Percentiles rank a stretch among this genome's conserved stretches.
phyloP scores from a whole-genome alignment of 805 yeast genomes.

The Kodamaea leandrae region DNA sequence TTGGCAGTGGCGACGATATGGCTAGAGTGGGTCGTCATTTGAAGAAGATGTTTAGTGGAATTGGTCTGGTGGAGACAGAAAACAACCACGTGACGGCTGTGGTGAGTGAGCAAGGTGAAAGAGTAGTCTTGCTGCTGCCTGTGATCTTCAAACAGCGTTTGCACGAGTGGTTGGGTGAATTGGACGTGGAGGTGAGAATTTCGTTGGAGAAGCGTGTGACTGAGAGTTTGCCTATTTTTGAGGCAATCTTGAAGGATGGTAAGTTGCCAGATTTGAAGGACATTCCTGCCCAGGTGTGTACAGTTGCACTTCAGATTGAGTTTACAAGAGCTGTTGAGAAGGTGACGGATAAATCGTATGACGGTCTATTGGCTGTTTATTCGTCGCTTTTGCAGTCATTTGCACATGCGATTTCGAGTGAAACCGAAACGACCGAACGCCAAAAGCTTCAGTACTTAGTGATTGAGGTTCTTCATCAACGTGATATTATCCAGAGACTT shows the following conservation, averaged over 20 bases:
- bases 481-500: constrained; percentile 28
- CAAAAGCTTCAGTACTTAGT: constrained; percentile 58
- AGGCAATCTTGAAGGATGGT: background rate
- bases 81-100: constrained; percentile 43
- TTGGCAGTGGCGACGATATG: constrained; percentile 61
- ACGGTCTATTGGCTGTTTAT: constrained; percentile 7
- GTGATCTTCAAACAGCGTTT: constrained; percentile 46
- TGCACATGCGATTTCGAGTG: constrained; percentile 22
- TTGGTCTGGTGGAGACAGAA: constrained; percentile 42
- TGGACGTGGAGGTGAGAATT: constrained; percentile 53
- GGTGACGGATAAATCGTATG: constrained; percentile 8
- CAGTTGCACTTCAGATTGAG: constrained; percentile 53
- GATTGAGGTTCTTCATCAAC: constrained; percentile 64
- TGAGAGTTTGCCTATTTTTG: constrained; percentile 11
- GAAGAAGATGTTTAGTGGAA: constrained; percentile 69
- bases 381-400: constrained; percentile 20
- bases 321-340: constrained; percentile 52
- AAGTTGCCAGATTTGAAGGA: constrained; percentile 18
- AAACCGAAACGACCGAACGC: constrained; percentile 29
- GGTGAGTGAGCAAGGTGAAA: constrained; percentile 66
- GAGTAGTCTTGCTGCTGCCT: constrained; percentile 38
- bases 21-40: constrained; percentile 55
- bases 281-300: constrained; percentile 55
- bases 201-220: constrained; percentile 43
- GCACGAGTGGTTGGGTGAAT: constrained; percentile 57